Conservation (phyloP, 2,329 filamentous ascomycete species). For the Exophiala phaeomuriformis region DNA sequence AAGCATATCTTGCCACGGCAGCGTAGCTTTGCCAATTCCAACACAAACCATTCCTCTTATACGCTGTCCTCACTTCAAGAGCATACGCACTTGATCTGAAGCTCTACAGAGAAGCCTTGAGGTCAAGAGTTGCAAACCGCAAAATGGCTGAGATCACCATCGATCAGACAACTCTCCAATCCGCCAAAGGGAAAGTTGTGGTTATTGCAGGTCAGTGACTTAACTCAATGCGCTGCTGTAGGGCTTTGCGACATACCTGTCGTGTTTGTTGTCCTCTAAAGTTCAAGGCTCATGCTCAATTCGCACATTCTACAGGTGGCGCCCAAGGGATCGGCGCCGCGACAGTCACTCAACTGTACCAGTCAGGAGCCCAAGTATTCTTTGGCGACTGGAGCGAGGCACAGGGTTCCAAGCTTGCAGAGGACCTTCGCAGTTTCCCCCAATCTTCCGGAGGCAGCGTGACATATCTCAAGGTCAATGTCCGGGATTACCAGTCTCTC, state of each 20-base stretch:
- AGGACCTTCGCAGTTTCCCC: constrained; percentile 12
- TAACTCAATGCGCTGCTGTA: neutral
- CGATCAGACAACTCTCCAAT: constrained; percentile 13
- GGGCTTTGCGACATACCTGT: no score
- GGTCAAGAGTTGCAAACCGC: neutral
- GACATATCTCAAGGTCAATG: constrained; percentile 32
- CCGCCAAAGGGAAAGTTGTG: constrained; percentile 20
- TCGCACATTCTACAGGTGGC: constrained; percentile 13
- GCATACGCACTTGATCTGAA: no score
- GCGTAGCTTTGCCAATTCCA: neutral
- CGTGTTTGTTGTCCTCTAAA: no score
- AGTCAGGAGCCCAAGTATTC: constrained; percentile 37
- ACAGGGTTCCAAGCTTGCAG: constrained; percentile 27
- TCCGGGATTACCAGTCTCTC: constrained; percentile 41
- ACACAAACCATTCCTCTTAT: neutral
- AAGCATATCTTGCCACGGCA: neutral
- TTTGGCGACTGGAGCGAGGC: constrained; percentile 36
- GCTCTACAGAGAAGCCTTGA: no score
- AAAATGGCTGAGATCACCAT: constrained; percentile 15
- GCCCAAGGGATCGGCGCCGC: constrained; percentile 43
- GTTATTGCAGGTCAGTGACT: constrained; percentile 16
- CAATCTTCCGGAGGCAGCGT: constrained; percentile 11
- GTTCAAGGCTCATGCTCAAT: neutral
- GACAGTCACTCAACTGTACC: constrained; percentile 35
- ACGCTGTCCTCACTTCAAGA: no score